Conservation (phyloP, 768 basidiomycete species). For the Leccinum sublutescens region DNA sequence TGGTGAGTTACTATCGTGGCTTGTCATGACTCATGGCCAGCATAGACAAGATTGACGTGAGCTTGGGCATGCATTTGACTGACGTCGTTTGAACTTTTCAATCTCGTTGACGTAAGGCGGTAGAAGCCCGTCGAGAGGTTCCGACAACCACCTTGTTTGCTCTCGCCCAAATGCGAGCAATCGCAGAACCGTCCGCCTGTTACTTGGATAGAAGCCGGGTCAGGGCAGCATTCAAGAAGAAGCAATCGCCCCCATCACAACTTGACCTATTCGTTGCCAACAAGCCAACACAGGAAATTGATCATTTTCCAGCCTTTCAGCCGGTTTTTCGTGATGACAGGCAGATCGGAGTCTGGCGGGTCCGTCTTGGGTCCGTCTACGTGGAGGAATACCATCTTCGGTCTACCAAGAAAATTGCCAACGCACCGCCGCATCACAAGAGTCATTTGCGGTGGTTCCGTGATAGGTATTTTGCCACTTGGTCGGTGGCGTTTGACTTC, state of each 20-base stretch:
- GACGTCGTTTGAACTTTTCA: not conserved
- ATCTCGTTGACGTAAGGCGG: no score
- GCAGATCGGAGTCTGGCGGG: conserved; percentile 85
- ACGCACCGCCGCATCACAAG: not conserved
- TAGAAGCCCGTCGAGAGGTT: no score
- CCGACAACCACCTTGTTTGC: no score
- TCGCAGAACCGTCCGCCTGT: no score
- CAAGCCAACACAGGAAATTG: conserved; percentile 22
- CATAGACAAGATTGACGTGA: not conserved
- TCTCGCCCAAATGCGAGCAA: no score
- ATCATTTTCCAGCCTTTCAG: conserved; percentile 81
- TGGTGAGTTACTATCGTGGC: not conserved
- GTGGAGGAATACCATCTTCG: conserved; percentile 1
- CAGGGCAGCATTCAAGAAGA: not conserved
- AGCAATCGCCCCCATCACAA: not conserved
- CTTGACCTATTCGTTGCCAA: not conserved
- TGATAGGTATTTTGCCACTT: conserved; percentile 45
- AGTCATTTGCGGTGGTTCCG: conserved; percentile 87
- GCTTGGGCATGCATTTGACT: not conserved
- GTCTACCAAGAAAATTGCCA: conserved; percentile 2
- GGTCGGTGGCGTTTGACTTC: conserved; percentile 92
- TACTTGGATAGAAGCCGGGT: not conserved
- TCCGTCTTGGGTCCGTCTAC: conserved; percentile 99
- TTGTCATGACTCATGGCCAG: not conserved
- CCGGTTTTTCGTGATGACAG: conserved; percentile 75